Evolutionary conservation across 2,329 filamentous ascomycete genomes (phyloP).

Genomic region (Cephalotrichum gorgonifer): DNA sequence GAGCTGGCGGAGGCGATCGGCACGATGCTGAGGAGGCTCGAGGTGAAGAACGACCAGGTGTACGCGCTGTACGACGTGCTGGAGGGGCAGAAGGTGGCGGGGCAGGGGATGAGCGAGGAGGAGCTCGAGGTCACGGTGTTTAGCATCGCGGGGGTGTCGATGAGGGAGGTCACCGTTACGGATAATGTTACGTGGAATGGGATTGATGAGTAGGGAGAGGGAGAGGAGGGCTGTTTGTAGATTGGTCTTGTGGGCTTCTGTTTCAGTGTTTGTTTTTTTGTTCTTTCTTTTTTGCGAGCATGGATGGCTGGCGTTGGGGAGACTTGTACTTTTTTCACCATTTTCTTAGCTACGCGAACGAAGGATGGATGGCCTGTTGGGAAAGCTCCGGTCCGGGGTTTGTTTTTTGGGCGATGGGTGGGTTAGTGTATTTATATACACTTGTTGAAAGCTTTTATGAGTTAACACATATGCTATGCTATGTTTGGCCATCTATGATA

Average conservation of each 20-base stretch:
- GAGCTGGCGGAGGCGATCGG: slow-evolving; percentile 51
- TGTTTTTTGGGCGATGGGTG: too few species aligned
- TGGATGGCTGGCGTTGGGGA: too few species aligned
- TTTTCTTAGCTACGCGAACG: too few species aligned
- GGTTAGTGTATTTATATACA: too few species aligned
- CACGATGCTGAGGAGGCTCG: slow-evolving; percentile 50
- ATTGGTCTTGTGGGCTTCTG: not conserved
- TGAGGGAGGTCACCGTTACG: slow-evolving; percentile 28
- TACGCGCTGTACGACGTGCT: slow-evolving; percentile 78
- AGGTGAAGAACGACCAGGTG: slow-evolving; percentile 68
- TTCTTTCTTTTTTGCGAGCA: too few species aligned
- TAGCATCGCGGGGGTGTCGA: slow-evolving; percentile 37
- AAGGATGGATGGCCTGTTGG: too few species aligned
- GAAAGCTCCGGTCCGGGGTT: too few species aligned
- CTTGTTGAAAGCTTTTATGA: too few species aligned
- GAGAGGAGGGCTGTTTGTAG: not conserved
- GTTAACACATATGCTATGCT: too few species aligned
- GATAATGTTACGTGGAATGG: slow-evolving; percentile 30
- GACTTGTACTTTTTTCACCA: too few species aligned
- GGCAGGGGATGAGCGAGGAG: slow-evolving; percentile 51
- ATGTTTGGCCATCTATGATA: too few species aligned
- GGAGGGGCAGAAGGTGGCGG: slow-evolving; percentile 62
- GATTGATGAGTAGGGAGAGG: slow-evolving; percentile 5
- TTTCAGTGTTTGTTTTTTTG: too few species aligned
- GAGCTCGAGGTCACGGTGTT: slow-evolving; percentile 55